phyloP scores from a whole-genome alignment of 2,329 filamentous ascomycete species.

The Fusarium hostae region DNA sequence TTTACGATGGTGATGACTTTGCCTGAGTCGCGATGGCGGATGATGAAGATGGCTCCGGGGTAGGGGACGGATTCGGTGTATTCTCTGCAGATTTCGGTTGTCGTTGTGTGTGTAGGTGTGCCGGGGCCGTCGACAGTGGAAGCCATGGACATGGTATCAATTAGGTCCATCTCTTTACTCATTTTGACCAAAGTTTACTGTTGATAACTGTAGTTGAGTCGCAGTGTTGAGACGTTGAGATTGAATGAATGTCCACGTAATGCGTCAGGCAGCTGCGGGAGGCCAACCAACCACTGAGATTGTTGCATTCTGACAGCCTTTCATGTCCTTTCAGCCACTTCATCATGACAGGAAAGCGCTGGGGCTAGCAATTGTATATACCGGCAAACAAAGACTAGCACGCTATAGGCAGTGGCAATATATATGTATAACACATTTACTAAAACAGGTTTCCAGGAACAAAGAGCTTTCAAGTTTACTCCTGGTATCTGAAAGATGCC shows the following conservation, averaged over 20 bases:
- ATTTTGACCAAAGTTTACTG: not conserved
- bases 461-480: not conserved
- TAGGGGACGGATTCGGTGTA: slow-evolving; percentile 34
- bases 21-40: slow-evolving; percentile 43
- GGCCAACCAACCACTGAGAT: not conserved
- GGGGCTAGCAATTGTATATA: too few species aligned
- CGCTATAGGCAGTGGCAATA: not conserved
- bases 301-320: not conserved
- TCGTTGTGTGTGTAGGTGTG: slow-evolving; percentile 33
- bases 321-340: not conserved
- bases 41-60: slow-evolving; percentile 47
- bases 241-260: not conserved
- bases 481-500: not conserved
- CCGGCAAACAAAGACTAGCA: not conserved
- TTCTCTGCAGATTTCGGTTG: slow-evolving; percentile 8
- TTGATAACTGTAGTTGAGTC: not conserved
- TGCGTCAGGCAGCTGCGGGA: not conserved
- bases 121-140: slow-evolving; percentile 28
- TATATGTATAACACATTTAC: not conserved
- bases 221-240: not conserved
- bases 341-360: not conserved
- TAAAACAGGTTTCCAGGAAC: not conserved
- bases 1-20: slow-evolving; percentile 47
- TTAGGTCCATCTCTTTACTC: slow-evolving; percentile 33
- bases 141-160: slow-evolving; percentile 34